phyloP scores from a whole-genome alignment of 768 basidiomycete genomes.

The Mycena latifolia region DNA sequence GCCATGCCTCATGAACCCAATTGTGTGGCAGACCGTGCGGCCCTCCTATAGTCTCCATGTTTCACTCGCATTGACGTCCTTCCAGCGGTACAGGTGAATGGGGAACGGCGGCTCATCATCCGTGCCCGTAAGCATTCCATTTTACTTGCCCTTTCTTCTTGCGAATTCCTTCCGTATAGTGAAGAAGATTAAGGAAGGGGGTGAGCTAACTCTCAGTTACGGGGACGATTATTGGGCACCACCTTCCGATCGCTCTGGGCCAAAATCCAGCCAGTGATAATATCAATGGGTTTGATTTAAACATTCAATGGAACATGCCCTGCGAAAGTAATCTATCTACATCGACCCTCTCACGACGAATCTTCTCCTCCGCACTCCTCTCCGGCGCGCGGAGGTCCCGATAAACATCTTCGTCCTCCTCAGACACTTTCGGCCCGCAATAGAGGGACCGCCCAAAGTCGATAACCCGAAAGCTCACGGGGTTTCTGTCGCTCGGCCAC shows the following conservation, averaged over 20 bases:
- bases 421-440: conserved; percentile 19
- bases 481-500: conserved; percentile 21
- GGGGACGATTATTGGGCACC: conserved; percentile 14
- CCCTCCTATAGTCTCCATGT: background rate
- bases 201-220: conserved; percentile 21
- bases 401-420: conserved; percentile 12
- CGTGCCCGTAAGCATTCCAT: conserved; percentile 13
- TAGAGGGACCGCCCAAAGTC: conserved; percentile 52
- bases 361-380: background rate
- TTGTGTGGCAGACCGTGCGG: conserved; percentile 13
- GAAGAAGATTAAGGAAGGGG: background rate
- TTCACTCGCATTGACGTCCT: background rate
- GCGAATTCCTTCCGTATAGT: background rate
- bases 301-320: background rate
- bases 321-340: conserved; percentile 17
- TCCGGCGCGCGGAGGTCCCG: background rate
- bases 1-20: conserved; percentile 16
- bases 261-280: too few relatives aligned
- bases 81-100: conserved; percentile 12
- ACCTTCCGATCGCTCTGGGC: background rate
- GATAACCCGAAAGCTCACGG: conserved; percentile 53
- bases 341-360: background rate
- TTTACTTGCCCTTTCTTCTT: background rate
- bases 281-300: too few relatives aligned
- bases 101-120: conserved; percentile 17